Percentiles rank a stretch among this genome's conserved stretches.
phyloP scores from a whole-genome alignment of 2,329 filamentous ascomycete species.

The Colletotrichum sp. region DNA sequence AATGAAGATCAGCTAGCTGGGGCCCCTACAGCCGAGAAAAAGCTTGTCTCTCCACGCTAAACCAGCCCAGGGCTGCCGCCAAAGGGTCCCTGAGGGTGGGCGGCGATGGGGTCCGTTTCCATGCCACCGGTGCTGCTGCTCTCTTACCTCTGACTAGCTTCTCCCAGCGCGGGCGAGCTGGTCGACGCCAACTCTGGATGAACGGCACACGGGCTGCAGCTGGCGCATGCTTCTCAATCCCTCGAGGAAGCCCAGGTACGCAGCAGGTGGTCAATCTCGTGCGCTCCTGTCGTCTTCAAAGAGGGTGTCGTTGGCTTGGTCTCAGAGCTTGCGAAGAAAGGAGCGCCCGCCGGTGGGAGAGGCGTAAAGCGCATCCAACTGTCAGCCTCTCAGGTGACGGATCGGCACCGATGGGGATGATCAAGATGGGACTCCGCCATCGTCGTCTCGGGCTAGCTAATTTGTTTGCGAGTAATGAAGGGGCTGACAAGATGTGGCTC shows the following conservation, averaged over 20 bases:
- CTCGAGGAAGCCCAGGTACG: background rate
- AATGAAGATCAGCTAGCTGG: background rate
- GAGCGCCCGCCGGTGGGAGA: background rate
- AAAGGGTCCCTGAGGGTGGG: background rate
- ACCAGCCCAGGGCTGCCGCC: background rate
- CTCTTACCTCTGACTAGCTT: background rate
- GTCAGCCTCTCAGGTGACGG: background rate
- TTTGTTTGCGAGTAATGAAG: background rate
- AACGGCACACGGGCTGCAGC: background rate
- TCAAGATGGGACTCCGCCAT: background rate
- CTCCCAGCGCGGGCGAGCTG: background rate
- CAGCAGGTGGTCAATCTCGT: background rate
- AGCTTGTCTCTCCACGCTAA: slow-evolving; percentile 15
- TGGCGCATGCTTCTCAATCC: background rate
- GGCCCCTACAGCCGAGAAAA: slow-evolving; percentile 6
- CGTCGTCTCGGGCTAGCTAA: background rate
- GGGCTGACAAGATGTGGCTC: background rate
- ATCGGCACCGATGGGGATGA: background rate
- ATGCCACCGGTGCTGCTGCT: background rate
- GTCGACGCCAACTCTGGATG: background rate
- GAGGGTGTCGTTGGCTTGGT: background rate
- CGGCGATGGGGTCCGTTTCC: background rate
- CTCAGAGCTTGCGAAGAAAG: background rate
- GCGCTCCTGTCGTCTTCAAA: background rate
- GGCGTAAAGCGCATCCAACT: background rate